Base-by-base conservation (phyloP, 2,329 filamentous ascomycete genomes). In the Karstenula rhodostoma region DNA sequence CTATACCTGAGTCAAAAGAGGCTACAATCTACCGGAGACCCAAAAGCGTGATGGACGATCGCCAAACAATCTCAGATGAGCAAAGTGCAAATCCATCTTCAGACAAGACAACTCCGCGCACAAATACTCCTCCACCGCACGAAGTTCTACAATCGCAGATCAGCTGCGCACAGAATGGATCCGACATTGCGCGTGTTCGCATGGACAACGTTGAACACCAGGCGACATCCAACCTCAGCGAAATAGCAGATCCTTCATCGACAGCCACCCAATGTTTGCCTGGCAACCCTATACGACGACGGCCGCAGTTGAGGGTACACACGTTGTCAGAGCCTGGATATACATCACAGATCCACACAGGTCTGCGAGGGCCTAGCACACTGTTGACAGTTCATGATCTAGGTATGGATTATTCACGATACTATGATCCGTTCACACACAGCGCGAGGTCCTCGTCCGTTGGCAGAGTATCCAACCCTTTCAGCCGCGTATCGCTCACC, bases 351-450 rank as follows among this genome's bases (percentile, higher is more conserved):
- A 22, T 49, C 5, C 57, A 54, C 22, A 53, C 58, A 7, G 55
- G 60, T 12, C 27, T 59, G 12, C 67, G 63, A 32, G 48, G 63
- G 23, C 46, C 64, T 3, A 57, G 61, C 15, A 72, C 61, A 25
- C 65, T 72, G 4, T 56, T 74, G 35, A 73, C 71, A 1, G 57
- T 76, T 33, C 65, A 68, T 33, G 73, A 76, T 56, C 61, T 77
- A 12, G 75, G 75, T 9, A 59, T 66, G 13, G 74, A 77, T 56
- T 77, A 77, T 57, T 75, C 75, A 15, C 73, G 75, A 50, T 77
- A 77, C 54, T 77, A 73, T 63, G 74, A 67, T 53, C 74, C 74
- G 7, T 76, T 75, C 47, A 62, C 71, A 17, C 66, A 71, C 37
- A 67, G 69, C 50, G 60, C 58, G 40, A 65, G 69, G 40, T 72